Base-by-base conservation (phyloP, 2,329 filamentous ascomycete species). In the Pseudogymnoascus sp. region DNA sequence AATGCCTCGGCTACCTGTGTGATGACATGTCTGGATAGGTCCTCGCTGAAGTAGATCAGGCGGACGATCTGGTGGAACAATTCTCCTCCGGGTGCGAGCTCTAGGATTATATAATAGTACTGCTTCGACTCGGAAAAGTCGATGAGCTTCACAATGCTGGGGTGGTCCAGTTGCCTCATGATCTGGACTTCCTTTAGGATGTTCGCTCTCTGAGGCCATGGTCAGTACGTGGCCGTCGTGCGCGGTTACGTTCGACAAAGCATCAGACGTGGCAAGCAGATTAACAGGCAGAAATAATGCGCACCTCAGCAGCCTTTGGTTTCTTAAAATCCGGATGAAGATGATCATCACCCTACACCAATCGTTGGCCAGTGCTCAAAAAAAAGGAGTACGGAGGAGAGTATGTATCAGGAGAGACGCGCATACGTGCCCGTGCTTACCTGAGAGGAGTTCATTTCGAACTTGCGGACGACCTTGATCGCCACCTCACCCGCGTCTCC, bases 101-200 rank as follows among this genome's bases (percentile, higher is more conserved):
- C 95, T 42, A 99, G 85, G 47, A 99, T 87, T 70, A 99, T 97
- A 78, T 96, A 99, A 77, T 97, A 97, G 75, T 97, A 97, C 75
- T 97, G 92, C 64, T 85, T 84, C 0, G 93, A 96, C 76, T 99
- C 95, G 67, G 89, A 89, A 73, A 97, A 97, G 71, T 96, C 91
- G 71, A 97, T 83, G 64, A 99, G 85, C 74, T 91, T 93, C 75
- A 97, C 86, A 65, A 99, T 95, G 74, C 97, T 97, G 66, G 93
- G 93, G 70, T 99, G 95, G 68, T 97, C 92, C 59, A 99, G 82
- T 72, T 96, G 90, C 67, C 93, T 91, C 93, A 99, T 99, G 70
- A 99, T 99, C 72, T 96, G 91, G 13, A 99, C 95, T 76, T 99
- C 95, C 78, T 99, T 99, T 66, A 99, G 80, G 68, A 99, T 97